phyloP scores from a whole-genome alignment of 2,329 filamentous ascomycete species.

The Fusarium phyllophilum region DNA sequence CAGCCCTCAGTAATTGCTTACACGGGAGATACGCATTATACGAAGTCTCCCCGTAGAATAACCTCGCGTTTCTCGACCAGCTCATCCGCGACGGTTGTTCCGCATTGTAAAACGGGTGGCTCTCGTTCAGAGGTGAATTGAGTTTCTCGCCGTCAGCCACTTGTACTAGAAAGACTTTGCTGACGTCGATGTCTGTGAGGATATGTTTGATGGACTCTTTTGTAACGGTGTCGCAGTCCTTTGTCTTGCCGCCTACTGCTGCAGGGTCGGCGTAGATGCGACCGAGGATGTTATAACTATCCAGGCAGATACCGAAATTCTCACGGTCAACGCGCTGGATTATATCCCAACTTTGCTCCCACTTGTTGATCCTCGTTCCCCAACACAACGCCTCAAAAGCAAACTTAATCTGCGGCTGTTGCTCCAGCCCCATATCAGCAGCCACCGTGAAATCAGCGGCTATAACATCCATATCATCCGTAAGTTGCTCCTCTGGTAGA shows the following conservation, averaged over 20 bases:
- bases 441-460: slow-evolving; percentile 70
- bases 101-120: slow-evolving; percentile 49
- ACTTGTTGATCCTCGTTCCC: slow-evolving; percentile 75
- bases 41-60: slow-evolving; percentile 66
- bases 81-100: slow-evolving; percentile 69
- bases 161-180: slow-evolving; percentile 80
- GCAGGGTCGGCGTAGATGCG: slow-evolving; percentile 77
- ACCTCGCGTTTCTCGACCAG: slow-evolving; percentile 78
- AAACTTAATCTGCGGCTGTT: slow-evolving; percentile 69
- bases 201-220: slow-evolving; percentile 65
- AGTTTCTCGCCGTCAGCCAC: slow-evolving; percentile 79
- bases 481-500: slow-evolving; percentile 60
- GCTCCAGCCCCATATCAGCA: slow-evolving; percentile 72
- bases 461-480: slow-evolving; percentile 63
- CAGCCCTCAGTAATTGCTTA: slow-evolving; percentile 66
- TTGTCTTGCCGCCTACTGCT: slow-evolving; percentile 59
- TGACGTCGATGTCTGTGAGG: slow-evolving; percentile 64
- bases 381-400: slow-evolving; percentile 80
- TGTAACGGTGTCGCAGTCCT: slow-evolving; percentile 66
- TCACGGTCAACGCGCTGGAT: slow-evolving; percentile 70
- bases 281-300: slow-evolving; percentile 82
- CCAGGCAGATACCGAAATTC: slow-evolving; percentile 81
- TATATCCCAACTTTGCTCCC: slow-evolving; percentile 78
- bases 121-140: slow-evolving; percentile 65
- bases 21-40: slow-evolving; percentile 75